A percentile compares a stretch with the other conserved stretches of the same genome.
These are phyloP conservation scores for Dalbergia oliveri DNA, from an alignment of 306 rosid species.

Conservation along the genomic window DNA sequence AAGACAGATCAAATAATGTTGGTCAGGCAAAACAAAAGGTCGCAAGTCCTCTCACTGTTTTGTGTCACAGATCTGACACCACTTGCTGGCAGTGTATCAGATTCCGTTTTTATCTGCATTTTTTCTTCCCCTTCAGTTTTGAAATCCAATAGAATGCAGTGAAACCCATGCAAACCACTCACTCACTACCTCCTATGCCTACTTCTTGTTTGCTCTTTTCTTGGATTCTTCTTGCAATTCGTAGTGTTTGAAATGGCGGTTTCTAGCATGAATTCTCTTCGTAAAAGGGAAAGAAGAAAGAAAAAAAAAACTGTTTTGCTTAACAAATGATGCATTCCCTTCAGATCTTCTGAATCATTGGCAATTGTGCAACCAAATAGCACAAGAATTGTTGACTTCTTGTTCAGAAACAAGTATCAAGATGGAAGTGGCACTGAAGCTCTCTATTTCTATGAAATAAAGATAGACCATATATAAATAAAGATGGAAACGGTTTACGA, in stretches of 20 bases:
- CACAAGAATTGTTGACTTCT: background rate
- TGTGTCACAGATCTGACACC: conserved; percentile 69
- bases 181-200: background rate
- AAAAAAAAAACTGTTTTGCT: background rate
- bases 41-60: conserved; percentile 56
- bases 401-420: background rate
- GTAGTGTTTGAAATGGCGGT: background rate
- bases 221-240: conserved; percentile 10
- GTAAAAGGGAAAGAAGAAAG: no score
- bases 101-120: conserved; percentile 62
- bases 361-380: background rate
- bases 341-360: conserved; percentile 6
- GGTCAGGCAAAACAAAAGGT: conserved; percentile 55
- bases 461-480: background rate
- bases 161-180: conserved; percentile 55
- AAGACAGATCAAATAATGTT: conserved; percentile 50
- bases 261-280: conserved; percentile 14
- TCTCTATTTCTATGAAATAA: conserved; percentile 8
- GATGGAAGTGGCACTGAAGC: background rate
- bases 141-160: conserved; percentile 38
- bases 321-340: conserved; percentile 1
- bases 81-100: conserved; percentile 48
- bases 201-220: conserved; percentile 24
- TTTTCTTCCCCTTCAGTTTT: conserved; percentile 10
- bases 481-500: conserved; percentile 15